A percentile compares a stretch with the other conserved stretches of the same genome.
Conservation (phyloP, 805 yeast genomes). For the Yarrowia alimentaria region DNA sequence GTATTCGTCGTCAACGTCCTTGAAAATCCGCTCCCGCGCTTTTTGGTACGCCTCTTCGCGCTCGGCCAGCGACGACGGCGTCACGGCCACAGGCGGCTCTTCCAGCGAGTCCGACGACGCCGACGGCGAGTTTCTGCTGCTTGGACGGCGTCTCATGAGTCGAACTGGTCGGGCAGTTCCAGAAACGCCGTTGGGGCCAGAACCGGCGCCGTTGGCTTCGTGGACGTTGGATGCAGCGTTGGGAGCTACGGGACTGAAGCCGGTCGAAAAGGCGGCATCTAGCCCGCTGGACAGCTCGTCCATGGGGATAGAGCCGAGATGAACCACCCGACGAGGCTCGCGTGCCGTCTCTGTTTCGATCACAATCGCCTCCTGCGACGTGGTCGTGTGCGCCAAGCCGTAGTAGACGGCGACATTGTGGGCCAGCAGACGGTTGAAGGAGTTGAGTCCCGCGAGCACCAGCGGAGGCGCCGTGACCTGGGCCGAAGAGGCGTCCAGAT, state of each 20-base stretch:
- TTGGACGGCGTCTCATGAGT: too few relatives aligned
- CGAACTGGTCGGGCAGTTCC: too few relatives aligned
- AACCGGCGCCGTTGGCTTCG: background rate
- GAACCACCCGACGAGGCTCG: conserved; percentile 17
- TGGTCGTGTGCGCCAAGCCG: conserved; percentile 56
- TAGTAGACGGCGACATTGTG: conserved; percentile 72
- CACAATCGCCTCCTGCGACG: conserved; percentile 48
- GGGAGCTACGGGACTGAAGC: too few relatives aligned
- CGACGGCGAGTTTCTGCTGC: too few relatives aligned
- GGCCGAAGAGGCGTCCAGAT: background rate
- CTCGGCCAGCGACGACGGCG: conserved; percentile 38
- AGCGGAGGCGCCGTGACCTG: background rate
- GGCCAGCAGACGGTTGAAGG: conserved; percentile 63
- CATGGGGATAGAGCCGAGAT: conserved; percentile 13
- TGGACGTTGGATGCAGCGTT: conserved; percentile 7
- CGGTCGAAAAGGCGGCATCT: too few relatives aligned
- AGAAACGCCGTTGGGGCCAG: background rate
- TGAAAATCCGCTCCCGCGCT: conserved; percentile 44
- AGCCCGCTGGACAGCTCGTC: too few relatives aligned
- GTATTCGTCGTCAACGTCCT: conserved; percentile 32
- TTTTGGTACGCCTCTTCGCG: conserved; percentile 44
- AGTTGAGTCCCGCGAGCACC: conserved; percentile 45
- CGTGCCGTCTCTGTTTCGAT: conserved; percentile 30
- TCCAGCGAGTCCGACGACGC: too few relatives aligned
- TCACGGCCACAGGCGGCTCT: too few relatives aligned